Percentiles rank a stretch among this genome's conserved stretches.
Conservation (phyloP, 371 early-diverging fungal genomes). For the Mucor mucedo region DNA sequence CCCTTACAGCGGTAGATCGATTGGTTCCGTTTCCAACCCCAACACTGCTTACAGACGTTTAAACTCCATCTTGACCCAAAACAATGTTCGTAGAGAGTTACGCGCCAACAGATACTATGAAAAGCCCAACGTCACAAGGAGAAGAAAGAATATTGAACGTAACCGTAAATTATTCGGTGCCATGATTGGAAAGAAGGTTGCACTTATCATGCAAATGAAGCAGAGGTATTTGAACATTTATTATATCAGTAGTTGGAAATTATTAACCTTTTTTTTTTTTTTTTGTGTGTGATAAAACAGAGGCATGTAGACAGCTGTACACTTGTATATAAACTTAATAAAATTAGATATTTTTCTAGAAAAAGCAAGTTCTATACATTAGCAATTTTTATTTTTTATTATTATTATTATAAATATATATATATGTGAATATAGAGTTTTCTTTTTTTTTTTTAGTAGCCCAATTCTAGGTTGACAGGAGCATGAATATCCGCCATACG, state of each 20-base stretch:
- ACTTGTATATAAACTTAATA: background rate
- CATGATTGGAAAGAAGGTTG: slow-evolving; percentile 60
- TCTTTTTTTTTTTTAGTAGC: slow-evolving; percentile 34
- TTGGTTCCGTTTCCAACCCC: slow-evolving; percentile 47
- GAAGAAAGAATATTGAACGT: slow-evolving; percentile 54
- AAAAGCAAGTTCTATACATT: too few relatives aligned
- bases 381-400: background rate
- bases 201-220: slow-evolving; percentile 67
- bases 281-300: background rate
- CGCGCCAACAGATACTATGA: slow-evolving; percentile 56
- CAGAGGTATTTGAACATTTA: slow-evolving; percentile 44
- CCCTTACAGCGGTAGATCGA: slow-evolving; percentile 53
- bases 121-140: slow-evolving; percentile 60
- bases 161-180: slow-evolving; percentile 57
- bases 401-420: background rate
- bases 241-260: background rate
- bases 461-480: slow-evolving; percentile 45
- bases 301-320: slow-evolving; percentile 29
- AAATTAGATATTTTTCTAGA: background rate
- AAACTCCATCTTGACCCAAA: slow-evolving; percentile 45
- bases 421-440: background rate
- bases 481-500: slow-evolving; percentile 44
- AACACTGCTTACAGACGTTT: slow-evolving; percentile 50
- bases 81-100: slow-evolving; percentile 53
- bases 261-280: background rate